Conservation (phyloP, 805 yeast species). For the Nakazawaea sp. region DNA sequence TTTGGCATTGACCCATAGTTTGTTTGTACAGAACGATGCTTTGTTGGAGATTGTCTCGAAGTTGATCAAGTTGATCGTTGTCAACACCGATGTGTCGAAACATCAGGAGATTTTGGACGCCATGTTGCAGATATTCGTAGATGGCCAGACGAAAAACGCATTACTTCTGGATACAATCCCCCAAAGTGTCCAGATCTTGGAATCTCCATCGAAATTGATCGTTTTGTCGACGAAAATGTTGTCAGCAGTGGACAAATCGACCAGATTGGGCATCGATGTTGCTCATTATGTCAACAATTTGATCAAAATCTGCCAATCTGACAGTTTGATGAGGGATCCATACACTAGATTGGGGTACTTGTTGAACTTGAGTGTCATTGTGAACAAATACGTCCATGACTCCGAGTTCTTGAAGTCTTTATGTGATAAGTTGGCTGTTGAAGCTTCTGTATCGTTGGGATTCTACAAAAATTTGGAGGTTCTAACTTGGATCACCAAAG, state of each 20-base stretch:
- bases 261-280: slow-evolving; percentile 9
- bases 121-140: slow-evolving; percentile 28
- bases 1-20: slow-evolving; percentile 12
- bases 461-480: slow-evolving; percentile 38
- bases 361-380: slow-evolving; percentile 44
- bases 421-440: background rate
- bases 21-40: slow-evolving; percentile 16
- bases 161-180: slow-evolving; percentile 16
- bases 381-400: slow-evolving; percentile 47
- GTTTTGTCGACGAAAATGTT: slow-evolving; percentile 38
- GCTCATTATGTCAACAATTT: slow-evolving; percentile 13
- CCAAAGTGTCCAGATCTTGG: slow-evolving; percentile 16
- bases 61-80: slow-evolving; percentile 33
- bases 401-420: background rate
- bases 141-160: slow-evolving; percentile 12
- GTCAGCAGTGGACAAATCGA: slow-evolving; percentile 43
- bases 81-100: slow-evolving; percentile 27
- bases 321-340: slow-evolving; percentile 15
- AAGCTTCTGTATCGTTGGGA: slow-evolving; percentile 6
- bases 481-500: slow-evolving; percentile 67
- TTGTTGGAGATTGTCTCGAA: slow-evolving; percentile 33
- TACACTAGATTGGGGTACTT: slow-evolving; percentile 46
- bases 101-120: slow-evolving; percentile 42
- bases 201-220: slow-evolving; percentile 26
- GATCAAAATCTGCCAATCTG: slow-evolving; percentile 12